Evolutionary conservation across 345 rosid species (phyloP), one percentile per base, ranked within the genome.

Genomic region (Populus simonii): DNA sequence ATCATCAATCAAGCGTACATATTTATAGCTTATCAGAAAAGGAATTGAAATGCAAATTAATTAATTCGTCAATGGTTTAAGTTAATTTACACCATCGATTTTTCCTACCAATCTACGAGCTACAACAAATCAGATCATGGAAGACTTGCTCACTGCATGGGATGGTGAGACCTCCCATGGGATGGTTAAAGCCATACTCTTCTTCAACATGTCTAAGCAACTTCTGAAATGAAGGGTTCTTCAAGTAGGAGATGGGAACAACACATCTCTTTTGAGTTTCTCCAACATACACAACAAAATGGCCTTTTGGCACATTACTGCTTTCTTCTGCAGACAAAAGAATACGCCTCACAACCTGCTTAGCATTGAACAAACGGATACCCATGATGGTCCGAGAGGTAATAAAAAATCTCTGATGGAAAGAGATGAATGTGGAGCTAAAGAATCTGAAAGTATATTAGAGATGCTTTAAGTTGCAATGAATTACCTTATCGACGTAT

Each of bases 151-250:
- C 80, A n/a, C 47, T 45, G 63, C 80, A 70, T 29, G 75, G 80
- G 38, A 72, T 78, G 10, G 80, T 78, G 10, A 72, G 76, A 8
- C 66, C 80, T 51, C 75, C 76, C 80, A 65, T 65, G 51, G 76
- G 76, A 72, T 78, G 76, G 72, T 65, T 25, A 39, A 72, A 78
- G 22, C 80, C 66, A 25, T 72, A 78, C 57, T 72, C 80, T 51
- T 78, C 80, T 53, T 72, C 76, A 3, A 35, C 67, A 3, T 23
- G 66, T 1, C 53, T 72, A n/a, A 78, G 72, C 71, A 65, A 66
- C 38, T 72, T 51, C 38, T 33, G 38, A 7, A 78, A 72, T 0
- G 36, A 36, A 15, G 80, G 80, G 20, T 65, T 75, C 15, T 35
- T 72, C 3, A 78, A 6, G 66, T 23, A 65, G 9, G 75, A 63